Conservation (phyloP, 179 eudicot species). For the Spergularia azorica region DNA sequence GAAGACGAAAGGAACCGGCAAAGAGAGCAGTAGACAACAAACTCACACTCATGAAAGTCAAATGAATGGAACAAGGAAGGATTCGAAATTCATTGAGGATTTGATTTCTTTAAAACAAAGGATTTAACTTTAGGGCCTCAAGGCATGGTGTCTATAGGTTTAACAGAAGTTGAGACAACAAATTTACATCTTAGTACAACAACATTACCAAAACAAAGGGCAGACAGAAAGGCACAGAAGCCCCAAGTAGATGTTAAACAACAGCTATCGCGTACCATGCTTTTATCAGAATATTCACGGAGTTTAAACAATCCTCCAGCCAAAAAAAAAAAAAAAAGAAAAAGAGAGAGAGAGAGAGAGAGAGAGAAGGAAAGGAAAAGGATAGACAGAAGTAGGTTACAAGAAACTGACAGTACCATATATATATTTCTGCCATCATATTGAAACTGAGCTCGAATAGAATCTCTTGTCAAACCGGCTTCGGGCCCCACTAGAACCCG, state of each 20-base stretch:
- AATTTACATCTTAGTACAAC: not conserved
- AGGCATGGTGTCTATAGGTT: constrained; percentile 1
- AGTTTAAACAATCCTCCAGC: not conserved
- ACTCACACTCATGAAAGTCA: too few relatives aligned
- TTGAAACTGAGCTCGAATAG: constrained; percentile 85
- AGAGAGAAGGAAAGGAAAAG: not conserved
- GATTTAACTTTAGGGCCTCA: not conserved
- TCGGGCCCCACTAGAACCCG: constrained; percentile 98
- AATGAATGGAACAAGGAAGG: too few relatives aligned
- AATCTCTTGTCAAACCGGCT: constrained; percentile 97
- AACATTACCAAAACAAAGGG: not conserved
- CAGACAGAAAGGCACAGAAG: not conserved
- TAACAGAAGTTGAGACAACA: not conserved
- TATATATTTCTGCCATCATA: constrained; percentile 79
- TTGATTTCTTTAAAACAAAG: not conserved
- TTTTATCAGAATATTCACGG: not conserved
- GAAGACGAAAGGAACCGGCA: too few relatives aligned
- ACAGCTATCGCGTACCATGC: not conserved
- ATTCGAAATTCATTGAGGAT: too few relatives aligned
- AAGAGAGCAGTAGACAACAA: too few relatives aligned
- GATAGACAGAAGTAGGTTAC: constrained; percentile 15
- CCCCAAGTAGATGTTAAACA: not conserved
- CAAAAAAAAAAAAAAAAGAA: not conserved
- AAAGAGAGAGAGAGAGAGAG: not conserved
- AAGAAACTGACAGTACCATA: constrained; percentile 52